Base-by-base conservation (phyloP, 106 monocot genomes). In the Dendrobium officinale region DNA sequence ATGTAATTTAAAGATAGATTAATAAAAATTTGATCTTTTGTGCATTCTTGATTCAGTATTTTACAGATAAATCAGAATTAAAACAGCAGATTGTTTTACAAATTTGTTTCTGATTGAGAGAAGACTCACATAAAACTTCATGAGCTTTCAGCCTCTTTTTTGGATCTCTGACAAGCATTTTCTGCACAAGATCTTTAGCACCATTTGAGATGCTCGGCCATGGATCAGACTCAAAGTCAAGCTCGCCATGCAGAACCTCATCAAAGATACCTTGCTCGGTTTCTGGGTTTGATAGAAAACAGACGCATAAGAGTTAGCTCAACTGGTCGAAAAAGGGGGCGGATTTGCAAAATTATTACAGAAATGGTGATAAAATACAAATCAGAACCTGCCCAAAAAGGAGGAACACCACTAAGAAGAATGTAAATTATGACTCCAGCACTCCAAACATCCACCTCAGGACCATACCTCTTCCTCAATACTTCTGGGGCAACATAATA, bases 401-500 rank as follows among this genome's bases (percentile, higher is more conserved):
- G 82, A 77, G 82, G 82, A 3, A 77, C 77, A 27, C 82, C 82
- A 54, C 82, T 82, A 31, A 82, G 75, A 76, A 82, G 75, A 58
- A 82, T 82, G 61, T 82, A 82, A 49, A 82, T 68, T n/a, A 82
- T 82, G 3, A 82, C 82, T 19, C 82, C 82, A 51, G 77, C 82
- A 68, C 82, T 82, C 82, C 82, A 82, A 77, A 82, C 77, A 77
- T 82, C 82, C 15, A 77, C 82, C 33, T 77, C 74, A 4, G 82
- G 82, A 77, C 82, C 77, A 77, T 82, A 82, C 47, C 49, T 54
- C 64, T 82, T 82, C 17, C 49, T 24, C 77, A 82, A 77, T 6
- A 82, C 82, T 82, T 82, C 82, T 20, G 82, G 82, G 48, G 82
- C 82, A 41, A 82, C 82, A 82, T 82, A 82, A 51, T 82, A 82